Base-by-base conservation (phyloP, 2,329 filamentous ascomycete species). In the Elsinoe australis region DNA sequence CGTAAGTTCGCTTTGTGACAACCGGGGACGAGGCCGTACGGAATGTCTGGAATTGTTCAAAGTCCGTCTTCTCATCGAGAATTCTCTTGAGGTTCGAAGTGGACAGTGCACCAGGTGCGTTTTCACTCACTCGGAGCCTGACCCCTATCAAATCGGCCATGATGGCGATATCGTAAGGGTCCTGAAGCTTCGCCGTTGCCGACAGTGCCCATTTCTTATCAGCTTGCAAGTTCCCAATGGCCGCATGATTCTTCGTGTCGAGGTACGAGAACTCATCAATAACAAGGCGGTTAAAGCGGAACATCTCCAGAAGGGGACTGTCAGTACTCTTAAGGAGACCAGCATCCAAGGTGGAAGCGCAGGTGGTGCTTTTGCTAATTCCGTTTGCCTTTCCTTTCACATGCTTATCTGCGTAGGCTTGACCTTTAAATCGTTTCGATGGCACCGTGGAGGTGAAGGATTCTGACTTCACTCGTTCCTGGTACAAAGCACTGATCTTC, bases 261-360 rank as follows among this genome's bases (percentile, higher is more conserved):
- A 75, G 63, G 52, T 82, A 80, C 1, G 79, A 76, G 54, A 78
- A 83, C 54, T 85, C 81, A 52, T 85, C 81, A 1, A 83, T 66
- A 1, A 84, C 71, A 0, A 84, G 51, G 4, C 81, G 69, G 48
- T 75, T 74, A 58, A 77, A 84, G 2, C 65, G 60, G 57, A 83
- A 83, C 55, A 79, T 70, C 51, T 83, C 78, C 1, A 84, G 56
- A 0, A 78, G 58, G 14, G 15, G 33, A 4, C 39, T 31, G 1
- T 35, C 29, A 12, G 45, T 19, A 6, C 18, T 14, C 9, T 19
- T 15, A 14, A 47, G 44, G 2, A 47, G 38, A 17, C 32, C 47
- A 44, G 34, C 9, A 10, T 32, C 17, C 17, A 35, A 26, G 8
- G 31, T 34, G 28, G 24, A n/a, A 12, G 35, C 24, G 5, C 15